Percentiles rank a stretch among this genome's conserved stretches.
Evolutionary conservation across 352 stramenopile genomes (phyloP).

Genomic region (Thalassiosira exigua): DNA sequence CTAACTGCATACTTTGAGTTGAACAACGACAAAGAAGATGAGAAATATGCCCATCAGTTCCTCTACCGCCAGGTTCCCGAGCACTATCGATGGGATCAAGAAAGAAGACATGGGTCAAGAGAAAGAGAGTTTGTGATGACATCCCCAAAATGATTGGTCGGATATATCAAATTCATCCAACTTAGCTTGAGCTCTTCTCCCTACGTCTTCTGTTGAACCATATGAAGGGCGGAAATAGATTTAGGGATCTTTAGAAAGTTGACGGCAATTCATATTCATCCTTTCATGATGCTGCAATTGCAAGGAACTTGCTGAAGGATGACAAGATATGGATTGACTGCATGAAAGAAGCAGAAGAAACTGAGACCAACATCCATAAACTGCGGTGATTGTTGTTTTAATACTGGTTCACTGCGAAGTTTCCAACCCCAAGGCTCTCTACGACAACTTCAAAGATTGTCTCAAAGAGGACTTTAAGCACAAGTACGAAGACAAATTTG

Average conservation of each 20-base stretch:
- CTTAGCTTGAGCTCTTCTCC: constrained; percentile 6
- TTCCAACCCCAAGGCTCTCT: neutral
- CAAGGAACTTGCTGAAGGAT: constrained; percentile 12
- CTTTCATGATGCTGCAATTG: constrained; percentile 10
- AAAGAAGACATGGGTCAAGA: neutral
- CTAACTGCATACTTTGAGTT: constrained; percentile 10
- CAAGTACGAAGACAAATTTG: neutral
- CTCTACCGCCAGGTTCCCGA: constrained; percentile 7
- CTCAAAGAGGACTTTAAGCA: neutral
- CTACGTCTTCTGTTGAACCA: constrained; percentile 18
- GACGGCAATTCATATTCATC: neutral
- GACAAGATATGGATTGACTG: constrained; percentile 24
- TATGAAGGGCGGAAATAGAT: constrained; percentile 1
- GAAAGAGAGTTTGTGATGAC: constrained; percentile 14
- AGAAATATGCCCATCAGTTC: constrained; percentile 1
- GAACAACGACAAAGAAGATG: constrained; percentile 13
- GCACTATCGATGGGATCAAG: constrained; percentile 19
- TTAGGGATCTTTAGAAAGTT: constrained; percentile 6
- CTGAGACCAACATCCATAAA: constrained; percentile 9
- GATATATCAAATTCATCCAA: constrained; percentile 15
- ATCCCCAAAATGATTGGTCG: constrained; percentile 9
- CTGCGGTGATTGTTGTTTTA: constrained; percentile 10
- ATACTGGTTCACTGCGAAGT: constrained; percentile 20
- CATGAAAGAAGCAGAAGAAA: constrained; percentile 21
- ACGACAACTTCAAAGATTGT: constrained; percentile 12